Evolutionary conservation across 164 flowering plant genomes (phyloP).

Genomic region (Taxillus chinensis): DNA sequence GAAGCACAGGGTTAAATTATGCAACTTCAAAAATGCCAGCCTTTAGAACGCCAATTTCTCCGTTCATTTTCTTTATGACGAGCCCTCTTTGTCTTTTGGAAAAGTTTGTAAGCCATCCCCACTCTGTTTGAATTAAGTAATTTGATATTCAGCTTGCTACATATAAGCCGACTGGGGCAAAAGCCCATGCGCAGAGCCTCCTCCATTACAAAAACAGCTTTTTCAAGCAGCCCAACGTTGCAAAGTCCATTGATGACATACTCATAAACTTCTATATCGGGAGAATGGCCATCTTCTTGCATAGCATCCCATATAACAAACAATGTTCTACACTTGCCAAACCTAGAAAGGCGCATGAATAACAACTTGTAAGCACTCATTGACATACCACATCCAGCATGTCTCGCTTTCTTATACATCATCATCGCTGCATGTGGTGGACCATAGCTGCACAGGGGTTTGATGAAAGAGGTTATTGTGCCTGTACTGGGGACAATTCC

Average conservation of each 20-base stretch:
- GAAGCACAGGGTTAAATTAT: background rate
- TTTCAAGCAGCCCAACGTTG: conserved; percentile 81
- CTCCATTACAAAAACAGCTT: conserved; percentile 73
- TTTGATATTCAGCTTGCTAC: conserved; percentile 66
- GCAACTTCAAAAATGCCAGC: conserved; percentile 71
- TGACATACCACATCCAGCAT: conserved; percentile 58
- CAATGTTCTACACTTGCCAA: conserved; percentile 86
- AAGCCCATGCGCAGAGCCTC: conserved; percentile 64
- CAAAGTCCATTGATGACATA: conserved; percentile 65
- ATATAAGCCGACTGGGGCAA: conserved; percentile 63
- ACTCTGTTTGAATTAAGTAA: conserved; percentile 52
- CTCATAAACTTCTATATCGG: conserved; percentile 73
- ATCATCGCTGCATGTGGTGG: conserved; percentile 89
- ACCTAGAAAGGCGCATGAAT: conserved; percentile 70
- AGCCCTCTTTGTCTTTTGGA: conserved; percentile 55
- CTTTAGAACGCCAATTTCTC: conserved; percentile 78
- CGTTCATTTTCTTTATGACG: conserved; percentile 58
- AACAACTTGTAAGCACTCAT: conserved; percentile 62
- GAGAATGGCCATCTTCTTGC: conserved; percentile 61
- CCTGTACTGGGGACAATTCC: conserved; percentile 65
- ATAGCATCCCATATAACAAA: conserved; percentile 68
- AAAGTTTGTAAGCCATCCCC: conserved; percentile 67
- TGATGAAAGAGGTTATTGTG: conserved; percentile 47
- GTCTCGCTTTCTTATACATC: conserved; percentile 66
- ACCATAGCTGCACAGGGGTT: conserved; percentile 72